Percentiles rank a stretch among this genome's conserved stretches.
Evolutionary conservation across 2,329 filamentous ascomycete species (phyloP).

Genomic region (Alternaria arbusti): DNA sequence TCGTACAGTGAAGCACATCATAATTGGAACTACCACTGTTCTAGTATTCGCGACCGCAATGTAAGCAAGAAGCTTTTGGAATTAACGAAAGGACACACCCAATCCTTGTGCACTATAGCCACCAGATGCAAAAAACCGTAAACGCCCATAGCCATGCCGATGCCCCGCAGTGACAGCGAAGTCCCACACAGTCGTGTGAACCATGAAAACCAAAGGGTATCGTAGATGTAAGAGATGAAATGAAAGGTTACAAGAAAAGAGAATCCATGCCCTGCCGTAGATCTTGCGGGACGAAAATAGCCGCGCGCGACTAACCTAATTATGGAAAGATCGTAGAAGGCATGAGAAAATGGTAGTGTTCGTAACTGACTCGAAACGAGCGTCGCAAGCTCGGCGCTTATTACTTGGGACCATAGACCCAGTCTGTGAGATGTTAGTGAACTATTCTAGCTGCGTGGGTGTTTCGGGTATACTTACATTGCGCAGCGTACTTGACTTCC

Average conservation of each 20-base stretch:
- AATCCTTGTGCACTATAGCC: not conserved
- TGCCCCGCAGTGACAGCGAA: not conserved
- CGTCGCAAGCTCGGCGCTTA: conserved; percentile 22
- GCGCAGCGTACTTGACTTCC: conserved; percentile 54
- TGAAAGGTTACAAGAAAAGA: not conserved
- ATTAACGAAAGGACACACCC: not conserved
- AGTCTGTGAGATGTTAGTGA: conserved; percentile 39
- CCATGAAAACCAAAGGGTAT: conserved; percentile 17
- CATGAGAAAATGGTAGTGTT: conserved; percentile 3
- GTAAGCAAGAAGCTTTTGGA: not conserved
- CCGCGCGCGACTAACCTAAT: conserved; percentile 4
- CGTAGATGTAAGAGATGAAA: conserved; percentile 5
- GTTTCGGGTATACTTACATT: conserved; percentile 25
- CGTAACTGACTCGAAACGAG: conserved; percentile 16
- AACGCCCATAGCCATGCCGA: conserved; percentile 3
- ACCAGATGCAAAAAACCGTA: not conserved
- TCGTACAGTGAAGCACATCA: not conserved
- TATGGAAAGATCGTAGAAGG: not conserved
- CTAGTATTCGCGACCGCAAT: not conserved
- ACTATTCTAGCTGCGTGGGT: not conserved
- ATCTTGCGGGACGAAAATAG: not conserved
- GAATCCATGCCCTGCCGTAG: not conserved
- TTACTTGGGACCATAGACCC: conserved; percentile 50
- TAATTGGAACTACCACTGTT: not conserved
- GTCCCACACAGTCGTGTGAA: not conserved